Conservation (phyloP, 495 filamentous ascomycete species). For the Podospora tetraspora region DNA sequence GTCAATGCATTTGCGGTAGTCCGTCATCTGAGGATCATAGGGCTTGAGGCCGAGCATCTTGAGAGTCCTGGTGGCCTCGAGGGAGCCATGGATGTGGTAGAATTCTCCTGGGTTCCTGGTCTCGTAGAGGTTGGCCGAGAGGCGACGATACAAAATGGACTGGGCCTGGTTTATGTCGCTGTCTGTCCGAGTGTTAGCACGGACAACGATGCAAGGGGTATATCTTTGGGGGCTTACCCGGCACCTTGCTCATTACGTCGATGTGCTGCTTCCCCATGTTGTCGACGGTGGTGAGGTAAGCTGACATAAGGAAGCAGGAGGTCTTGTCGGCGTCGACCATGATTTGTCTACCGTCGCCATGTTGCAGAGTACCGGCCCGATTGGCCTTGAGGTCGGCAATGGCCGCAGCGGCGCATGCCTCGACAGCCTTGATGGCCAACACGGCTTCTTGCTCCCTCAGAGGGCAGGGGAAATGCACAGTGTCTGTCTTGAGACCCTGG, state of each 20-base stretch:
- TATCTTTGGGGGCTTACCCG: constrained; percentile 43
- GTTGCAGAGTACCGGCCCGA: constrained; percentile 31
- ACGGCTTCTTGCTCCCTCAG: constrained; percentile 66
- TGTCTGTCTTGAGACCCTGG: constrained; percentile 27
- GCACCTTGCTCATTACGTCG: constrained; percentile 54
- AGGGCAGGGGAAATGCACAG: constrained; percentile 54
- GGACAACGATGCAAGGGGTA: background rate
- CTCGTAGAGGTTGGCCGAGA: constrained; percentile 70
- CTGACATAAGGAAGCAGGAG: constrained; percentile 63
- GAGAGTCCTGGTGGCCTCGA: constrained; percentile 63
- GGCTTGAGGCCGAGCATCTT: constrained; percentile 67
- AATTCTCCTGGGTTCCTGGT: constrained; percentile 60
- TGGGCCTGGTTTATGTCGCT: constrained; percentile 67
- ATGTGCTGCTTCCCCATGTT: constrained; percentile 62
- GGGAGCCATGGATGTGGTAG: constrained; percentile 74
- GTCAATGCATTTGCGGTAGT: constrained; percentile 61
- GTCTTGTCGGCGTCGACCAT: constrained; percentile 59
- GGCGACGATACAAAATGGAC: constrained; percentile 64
- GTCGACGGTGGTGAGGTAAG: constrained; percentile 65
- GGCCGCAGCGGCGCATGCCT: constrained; percentile 60
- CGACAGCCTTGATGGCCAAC: constrained; percentile 63
- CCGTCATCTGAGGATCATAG: constrained; percentile 55
- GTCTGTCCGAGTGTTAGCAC: constrained; percentile 41
- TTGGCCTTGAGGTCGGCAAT: constrained; percentile 52
- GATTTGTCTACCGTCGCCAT: constrained; percentile 40